Evolutionary conservation across 306 rosid species (phyloP).

Genomic region (Luffa acutangula): DNA sequence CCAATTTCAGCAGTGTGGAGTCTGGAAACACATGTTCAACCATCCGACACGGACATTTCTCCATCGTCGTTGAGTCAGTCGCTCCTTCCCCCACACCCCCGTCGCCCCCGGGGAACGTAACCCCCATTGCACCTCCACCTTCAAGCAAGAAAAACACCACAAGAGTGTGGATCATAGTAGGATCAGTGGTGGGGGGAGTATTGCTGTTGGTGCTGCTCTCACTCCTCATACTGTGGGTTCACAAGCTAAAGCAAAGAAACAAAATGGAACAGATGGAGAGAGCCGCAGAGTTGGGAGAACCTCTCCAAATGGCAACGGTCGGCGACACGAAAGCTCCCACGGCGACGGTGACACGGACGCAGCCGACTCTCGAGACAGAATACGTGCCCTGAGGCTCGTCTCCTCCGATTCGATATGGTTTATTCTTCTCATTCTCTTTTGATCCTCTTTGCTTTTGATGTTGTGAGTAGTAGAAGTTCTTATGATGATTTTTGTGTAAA

Average conservation of each 20-base stretch:
- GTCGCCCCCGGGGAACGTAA: not conserved
- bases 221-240: constrained; percentile 44
- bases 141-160: constrained; percentile 28
- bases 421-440: too few species aligned
- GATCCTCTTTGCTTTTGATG: constrained; percentile 8
- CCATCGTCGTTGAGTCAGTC: constrained; percentile 48
- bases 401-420: too few species aligned
- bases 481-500: constrained; percentile 10
- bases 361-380: constrained; percentile 83
- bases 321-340: constrained; percentile 86
- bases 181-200: constrained; percentile 71
- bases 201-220: constrained; percentile 35
- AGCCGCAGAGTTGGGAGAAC: constrained; percentile 80
- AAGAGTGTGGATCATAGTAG: constrained; percentile 60
- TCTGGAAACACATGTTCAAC: constrained; percentile 43
- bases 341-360: constrained; percentile 77
- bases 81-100: constrained; percentile 27
- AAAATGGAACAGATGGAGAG: constrained; percentile 76
- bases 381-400: constrained; percentile 48
- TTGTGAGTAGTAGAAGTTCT: constrained; percentile 15
- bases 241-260: constrained; percentile 45
- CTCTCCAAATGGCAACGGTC: constrained; percentile 68
- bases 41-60: constrained; percentile 69
- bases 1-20: constrained; percentile 44
- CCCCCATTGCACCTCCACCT: not conserved